These are phyloP conservation scores for Venustampulla echinocandica DNA, from an alignment of 495 filamentous ascomycete species.

Conservation along the genomic window DNA sequence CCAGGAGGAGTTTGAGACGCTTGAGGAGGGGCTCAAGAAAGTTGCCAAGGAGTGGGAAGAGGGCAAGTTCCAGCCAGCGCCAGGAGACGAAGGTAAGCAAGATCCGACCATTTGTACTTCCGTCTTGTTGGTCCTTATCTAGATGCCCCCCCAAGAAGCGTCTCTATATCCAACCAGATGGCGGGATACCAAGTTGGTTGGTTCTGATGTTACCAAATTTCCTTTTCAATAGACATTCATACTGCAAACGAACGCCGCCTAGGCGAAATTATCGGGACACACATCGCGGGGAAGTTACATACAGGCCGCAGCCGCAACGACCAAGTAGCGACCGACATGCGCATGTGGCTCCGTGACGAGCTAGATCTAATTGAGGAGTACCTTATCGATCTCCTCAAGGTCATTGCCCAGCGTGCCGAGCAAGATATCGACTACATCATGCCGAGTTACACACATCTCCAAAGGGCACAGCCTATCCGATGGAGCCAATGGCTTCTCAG, in stretches of 20 bases:
- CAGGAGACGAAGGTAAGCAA: conserved; percentile 46
- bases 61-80: conserved; percentile 49
- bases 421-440: conserved; percentile 53
- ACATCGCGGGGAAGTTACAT: conserved; percentile 85
- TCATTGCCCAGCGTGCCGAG: conserved; percentile 66
- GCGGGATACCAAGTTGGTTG: conserved; percentile 10
- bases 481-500: conserved; percentile 85
- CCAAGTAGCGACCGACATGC: conserved; percentile 89
- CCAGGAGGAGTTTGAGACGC: conserved; percentile 61
- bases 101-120: conserved; percentile 13
- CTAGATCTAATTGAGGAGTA: conserved; percentile 59
- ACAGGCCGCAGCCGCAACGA: conserved; percentile 89
- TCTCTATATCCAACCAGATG: no score
- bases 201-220: conserved; percentile 12
- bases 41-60: conserved; percentile 69
- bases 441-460: conserved; percentile 83
- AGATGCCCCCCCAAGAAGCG: no score
- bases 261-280: conserved; percentile 80
- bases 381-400: conserved; percentile 61
- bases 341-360: conserved; percentile 79
- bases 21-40: conserved; percentile 63
- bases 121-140: no score
- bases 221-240: conserved; percentile 38
- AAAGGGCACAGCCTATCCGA: conserved; percentile 82
- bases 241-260: conserved; percentile 90